phyloP scores from a whole-genome alignment of 495 filamentous ascomycete genomes.

The Diplogelasinospora grovesii region DNA sequence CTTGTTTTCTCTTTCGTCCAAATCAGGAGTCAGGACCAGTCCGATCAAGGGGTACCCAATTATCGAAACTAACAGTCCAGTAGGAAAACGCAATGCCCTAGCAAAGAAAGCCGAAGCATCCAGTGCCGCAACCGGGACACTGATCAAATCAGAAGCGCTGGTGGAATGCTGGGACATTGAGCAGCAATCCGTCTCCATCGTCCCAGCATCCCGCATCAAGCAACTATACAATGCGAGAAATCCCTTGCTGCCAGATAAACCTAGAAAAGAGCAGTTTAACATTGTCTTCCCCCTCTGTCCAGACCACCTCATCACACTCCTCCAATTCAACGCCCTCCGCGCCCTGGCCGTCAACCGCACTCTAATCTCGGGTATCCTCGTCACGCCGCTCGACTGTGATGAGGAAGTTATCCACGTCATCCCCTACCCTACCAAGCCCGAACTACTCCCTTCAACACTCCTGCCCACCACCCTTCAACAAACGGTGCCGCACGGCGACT shows the following conservation, averaged over 20 bases:
- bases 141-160: not conserved
- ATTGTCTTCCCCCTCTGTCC: conserved; percentile 34
- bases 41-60: too few relatives aligned
- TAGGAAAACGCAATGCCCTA: conserved; percentile 2
- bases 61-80: not conserved
- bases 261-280: not conserved
- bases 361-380: conserved; percentile 29
- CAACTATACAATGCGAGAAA: not conserved
- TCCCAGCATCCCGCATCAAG: not conserved
- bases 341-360: conserved; percentile 31
- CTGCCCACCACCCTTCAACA: conserved; percentile 34
- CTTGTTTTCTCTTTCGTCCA: conserved; percentile 4
- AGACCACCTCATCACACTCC: conserved; percentile 37
- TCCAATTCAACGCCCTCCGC: conserved; percentile 40
- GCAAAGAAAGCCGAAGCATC: not conserved
- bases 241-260: not conserved
- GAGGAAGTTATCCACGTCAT: conserved; percentile 3
- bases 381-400: conserved; percentile 21
- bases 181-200: not conserved
- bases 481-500: conserved; percentile 31
- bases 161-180: not conserved
- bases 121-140: not conserved
- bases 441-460: conserved; percentile 25
- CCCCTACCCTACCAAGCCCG: not conserved
- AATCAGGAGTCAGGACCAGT: too few relatives aligned